Percentiles rank a stretch among this genome's conserved stretches.
phyloP scores from a whole-genome alignment of 2,329 filamentous ascomycete genomes.

The Colletotrichum sp. region DNA sequence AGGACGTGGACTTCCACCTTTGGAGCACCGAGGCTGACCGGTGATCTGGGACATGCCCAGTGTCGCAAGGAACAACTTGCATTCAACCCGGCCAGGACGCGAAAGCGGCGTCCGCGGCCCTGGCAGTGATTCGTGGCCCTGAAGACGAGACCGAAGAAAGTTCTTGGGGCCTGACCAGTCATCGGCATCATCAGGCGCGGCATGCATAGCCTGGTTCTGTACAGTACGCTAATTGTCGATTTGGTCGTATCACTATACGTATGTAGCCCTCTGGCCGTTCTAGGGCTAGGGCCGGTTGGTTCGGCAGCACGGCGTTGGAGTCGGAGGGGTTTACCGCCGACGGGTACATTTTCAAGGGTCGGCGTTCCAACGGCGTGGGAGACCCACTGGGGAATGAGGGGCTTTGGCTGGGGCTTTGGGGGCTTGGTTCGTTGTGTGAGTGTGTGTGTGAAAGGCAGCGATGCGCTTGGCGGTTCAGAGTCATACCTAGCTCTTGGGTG shows the following conservation, averaged over 20 bases:
- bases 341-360: background rate
- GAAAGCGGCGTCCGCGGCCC: slow-evolving; percentile 7
- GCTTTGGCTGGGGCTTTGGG: background rate
- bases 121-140: slow-evolving; percentile 1
- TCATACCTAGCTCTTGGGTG: background rate
- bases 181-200: background rate
- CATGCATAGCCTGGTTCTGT: slow-evolving; percentile 9
- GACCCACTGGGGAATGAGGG: background rate
- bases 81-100: slow-evolving; percentile 8
- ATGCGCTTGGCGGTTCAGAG: background rate
- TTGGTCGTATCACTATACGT: background rate
- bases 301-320: slow-evolving; percentile 8
- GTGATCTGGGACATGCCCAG: slow-evolving; percentile 20
- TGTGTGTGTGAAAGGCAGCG: background rate
- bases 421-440: background rate
- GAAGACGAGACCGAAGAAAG: background rate
- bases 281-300: slow-evolving; percentile 1
- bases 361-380: slow-evolving; percentile 13
- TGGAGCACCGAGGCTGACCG: slow-evolving; percentile 39
- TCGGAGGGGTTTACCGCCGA: background rate
- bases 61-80: slow-evolving; percentile 8
- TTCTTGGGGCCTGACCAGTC: background rate
- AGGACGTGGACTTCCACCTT: slow-evolving; percentile 70
- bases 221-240: background rate
- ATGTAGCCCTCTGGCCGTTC: background rate